Evolutionary conservation across 306 rosid species (phyloP).

Genomic region (Astragalus glycyphyllos): DNA sequence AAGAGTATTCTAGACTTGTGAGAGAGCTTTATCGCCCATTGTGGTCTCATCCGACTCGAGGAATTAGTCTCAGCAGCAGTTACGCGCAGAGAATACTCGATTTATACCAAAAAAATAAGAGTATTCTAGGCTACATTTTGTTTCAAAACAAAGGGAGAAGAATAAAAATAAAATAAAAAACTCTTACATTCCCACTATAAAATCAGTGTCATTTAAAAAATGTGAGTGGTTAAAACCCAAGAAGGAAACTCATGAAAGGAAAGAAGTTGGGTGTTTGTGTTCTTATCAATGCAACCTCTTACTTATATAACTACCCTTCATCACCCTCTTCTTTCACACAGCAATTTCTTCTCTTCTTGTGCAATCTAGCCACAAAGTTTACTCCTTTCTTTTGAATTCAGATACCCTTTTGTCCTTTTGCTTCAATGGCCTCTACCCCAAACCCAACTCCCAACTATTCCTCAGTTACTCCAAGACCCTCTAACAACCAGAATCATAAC

Average conservation of each 20-base stretch:
- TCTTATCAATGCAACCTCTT: background rate
- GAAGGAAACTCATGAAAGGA: background rate
- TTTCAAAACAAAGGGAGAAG: no score
- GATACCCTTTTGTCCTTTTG: conserved; percentile 35
- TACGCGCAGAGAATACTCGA: no score
- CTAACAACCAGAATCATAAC: conserved; percentile 5
- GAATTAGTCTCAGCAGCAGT: no score
- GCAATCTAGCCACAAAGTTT: background rate
- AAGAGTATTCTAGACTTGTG: background rate
- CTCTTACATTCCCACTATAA: no score
- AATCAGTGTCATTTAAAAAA: no score
- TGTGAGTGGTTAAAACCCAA: background rate
- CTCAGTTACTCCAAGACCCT: conserved; percentile 53
- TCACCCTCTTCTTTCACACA: background rate
- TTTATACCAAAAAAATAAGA: no score
- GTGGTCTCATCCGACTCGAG: no score
- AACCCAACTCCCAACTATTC: conserved; percentile 40
- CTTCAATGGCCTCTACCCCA: conserved; percentile 41
- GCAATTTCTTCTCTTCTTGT: background rate
- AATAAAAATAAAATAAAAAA: no score
- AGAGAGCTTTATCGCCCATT: no score
- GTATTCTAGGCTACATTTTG: background rate
- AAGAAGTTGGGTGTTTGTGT: background rate
- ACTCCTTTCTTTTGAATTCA: conserved; percentile 1
- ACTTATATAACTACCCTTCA: background rate